phyloP scores from a whole-genome alignment of 306 rosid genomes.

The Dryas drummondii region DNA sequence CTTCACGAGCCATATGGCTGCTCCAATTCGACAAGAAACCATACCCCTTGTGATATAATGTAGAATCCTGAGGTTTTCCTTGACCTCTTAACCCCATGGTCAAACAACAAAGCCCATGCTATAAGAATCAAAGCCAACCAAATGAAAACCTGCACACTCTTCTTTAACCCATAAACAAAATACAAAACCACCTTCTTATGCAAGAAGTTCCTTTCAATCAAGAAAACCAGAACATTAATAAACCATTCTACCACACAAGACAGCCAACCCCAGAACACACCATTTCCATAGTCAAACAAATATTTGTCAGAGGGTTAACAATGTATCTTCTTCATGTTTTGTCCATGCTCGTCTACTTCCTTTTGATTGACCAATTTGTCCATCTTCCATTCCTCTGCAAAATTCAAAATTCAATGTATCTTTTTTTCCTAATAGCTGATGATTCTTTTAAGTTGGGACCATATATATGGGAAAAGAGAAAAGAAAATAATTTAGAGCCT shows the following conservation, averaged over 20 bases:
- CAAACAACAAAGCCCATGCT: slow-evolving; percentile 66
- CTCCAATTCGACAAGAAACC: slow-evolving; percentile 58
- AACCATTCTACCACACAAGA: slow-evolving; percentile 75
- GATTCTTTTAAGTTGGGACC: slow-evolving; percentile 7
- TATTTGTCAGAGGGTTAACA: no score
- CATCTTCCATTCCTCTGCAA: no score
- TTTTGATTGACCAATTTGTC: no score
- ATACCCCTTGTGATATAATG: slow-evolving; percentile 57
- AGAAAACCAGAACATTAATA: slow-evolving; percentile 59
- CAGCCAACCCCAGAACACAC: slow-evolving; percentile 61
- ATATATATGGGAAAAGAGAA: not conserved
- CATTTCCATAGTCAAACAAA: slow-evolving; percentile 52
- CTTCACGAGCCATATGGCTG: slow-evolving; percentile 67
- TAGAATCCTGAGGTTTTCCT: slow-evolving; percentile 37
- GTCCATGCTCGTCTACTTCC: no score
- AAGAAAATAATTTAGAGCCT: not conserved
- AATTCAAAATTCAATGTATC: no score
- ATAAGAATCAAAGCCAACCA: slow-evolving; percentile 70
- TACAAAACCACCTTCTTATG: slow-evolving; percentile 75
- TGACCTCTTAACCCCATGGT: slow-evolving; percentile 44
- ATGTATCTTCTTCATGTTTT: no score
- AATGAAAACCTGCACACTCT: slow-evolving; percentile 63
- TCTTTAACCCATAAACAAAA: slow-evolving; percentile 73
- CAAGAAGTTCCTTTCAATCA: slow-evolving; percentile 65
- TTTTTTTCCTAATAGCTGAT: no score